Evolutionary conservation across 495 filamentous ascomycete genomes (phyloP).

Genomic region (Penicillium flavigenum): DNA sequence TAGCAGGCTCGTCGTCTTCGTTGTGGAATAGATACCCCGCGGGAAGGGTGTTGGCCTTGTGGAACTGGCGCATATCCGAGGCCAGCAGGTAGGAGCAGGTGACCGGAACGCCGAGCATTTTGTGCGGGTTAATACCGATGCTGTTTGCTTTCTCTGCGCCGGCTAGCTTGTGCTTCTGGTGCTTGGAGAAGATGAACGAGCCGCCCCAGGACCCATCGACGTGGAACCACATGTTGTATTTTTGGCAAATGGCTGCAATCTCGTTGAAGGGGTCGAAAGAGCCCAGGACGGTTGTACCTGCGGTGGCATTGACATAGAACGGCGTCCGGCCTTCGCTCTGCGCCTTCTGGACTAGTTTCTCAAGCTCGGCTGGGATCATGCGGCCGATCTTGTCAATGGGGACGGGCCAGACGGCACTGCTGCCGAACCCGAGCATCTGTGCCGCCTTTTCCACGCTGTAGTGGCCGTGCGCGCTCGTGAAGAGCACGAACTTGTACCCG

Average conservation of each 20-base stretch:
- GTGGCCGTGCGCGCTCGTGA: conserved; percentile 86
- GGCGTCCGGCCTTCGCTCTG: conserved; percentile 68
- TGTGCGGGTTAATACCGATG: conserved; percentile 88
- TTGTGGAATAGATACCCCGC: conserved; percentile 87
- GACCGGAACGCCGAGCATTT: conserved; percentile 89
- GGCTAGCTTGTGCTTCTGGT: conserved; percentile 60
- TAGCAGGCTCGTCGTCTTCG: conserved; percentile 27
- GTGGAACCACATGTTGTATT: conserved; percentile 81
- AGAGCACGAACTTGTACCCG: conserved; percentile 68
- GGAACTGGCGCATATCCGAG: conserved; percentile 70
- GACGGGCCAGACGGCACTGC: conserved; percentile 67
- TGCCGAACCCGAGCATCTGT: conserved; percentile 80
- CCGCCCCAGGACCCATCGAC: conserved; percentile 92
- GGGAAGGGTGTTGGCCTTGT: conserved; percentile 77
- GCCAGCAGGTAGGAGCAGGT: conserved; percentile 90
- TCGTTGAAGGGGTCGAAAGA: conserved; percentile 79
- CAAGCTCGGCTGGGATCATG: conserved; percentile 67
- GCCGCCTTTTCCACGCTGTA: conserved; percentile 95
- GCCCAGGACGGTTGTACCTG: conserved; percentile 89
- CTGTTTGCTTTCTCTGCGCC: conserved; percentile 75
- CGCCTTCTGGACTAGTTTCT: conserved; percentile 57
- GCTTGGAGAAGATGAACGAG: conserved; percentile 70
- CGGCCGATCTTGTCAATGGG: conserved; percentile 68
- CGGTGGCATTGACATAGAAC: conserved; percentile 94
- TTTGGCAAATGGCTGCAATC: conserved; percentile 69